These are phyloP conservation scores for Colletotrichum ledebouriae DNA, from an alignment of 2,329 filamentous ascomycete genomes.

Conservation along the genomic window DNA sequence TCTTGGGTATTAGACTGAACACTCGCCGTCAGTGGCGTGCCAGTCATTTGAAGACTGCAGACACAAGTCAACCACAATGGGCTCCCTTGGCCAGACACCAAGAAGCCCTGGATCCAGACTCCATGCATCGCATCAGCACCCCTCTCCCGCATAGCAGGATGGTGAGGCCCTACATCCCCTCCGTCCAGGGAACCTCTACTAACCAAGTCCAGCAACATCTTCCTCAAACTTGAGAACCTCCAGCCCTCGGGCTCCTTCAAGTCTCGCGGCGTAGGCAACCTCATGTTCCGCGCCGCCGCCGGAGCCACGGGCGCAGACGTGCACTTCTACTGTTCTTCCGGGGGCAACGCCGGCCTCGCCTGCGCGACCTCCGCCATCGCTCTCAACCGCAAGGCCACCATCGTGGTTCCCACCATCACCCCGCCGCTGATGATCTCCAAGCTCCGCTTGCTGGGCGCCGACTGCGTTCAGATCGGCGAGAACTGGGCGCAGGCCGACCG, in stretches of 20 bases:
- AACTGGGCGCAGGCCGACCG: slow-evolving; percentile 79
- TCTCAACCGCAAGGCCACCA: slow-evolving; percentile 76
- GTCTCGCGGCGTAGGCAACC: slow-evolving; percentile 80
- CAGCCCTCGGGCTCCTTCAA: slow-evolving; percentile 92
- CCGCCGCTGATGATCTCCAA: slow-evolving; percentile 79
- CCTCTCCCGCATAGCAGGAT: slow-evolving; percentile 79
- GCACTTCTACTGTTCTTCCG: slow-evolving; percentile 85
- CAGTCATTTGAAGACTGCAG: no score
- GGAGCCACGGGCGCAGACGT: slow-evolving; percentile 52
- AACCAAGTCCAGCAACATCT: slow-evolving; percentile 72
- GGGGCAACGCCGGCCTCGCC: slow-evolving; percentile 88
- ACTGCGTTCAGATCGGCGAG: slow-evolving; percentile 77
- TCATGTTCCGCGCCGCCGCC: slow-evolving; percentile 68
- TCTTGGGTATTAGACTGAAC: no score
- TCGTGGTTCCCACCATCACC: slow-evolving; percentile 78
- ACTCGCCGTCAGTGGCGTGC: no score
- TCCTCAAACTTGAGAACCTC: slow-evolving; percentile 87
- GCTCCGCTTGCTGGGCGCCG: slow-evolving; percentile 75
- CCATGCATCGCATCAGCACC: slow-evolving; percentile 76
- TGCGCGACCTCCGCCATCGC: slow-evolving; percentile 79
- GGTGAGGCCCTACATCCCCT: slow-evolving; percentile 61
- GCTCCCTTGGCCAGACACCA: slow-evolving; percentile 55
- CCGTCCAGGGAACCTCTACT: slow-evolving; percentile 40
- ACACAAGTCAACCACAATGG: slow-evolving; percentile 52
- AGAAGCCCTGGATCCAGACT: slow-evolving; percentile 77